Percentiles rank a stretch among this genome's conserved stretches.
Conservation (phyloP, 2,329 filamentous ascomycete species). For the Aspergillus versicolor region DNA sequence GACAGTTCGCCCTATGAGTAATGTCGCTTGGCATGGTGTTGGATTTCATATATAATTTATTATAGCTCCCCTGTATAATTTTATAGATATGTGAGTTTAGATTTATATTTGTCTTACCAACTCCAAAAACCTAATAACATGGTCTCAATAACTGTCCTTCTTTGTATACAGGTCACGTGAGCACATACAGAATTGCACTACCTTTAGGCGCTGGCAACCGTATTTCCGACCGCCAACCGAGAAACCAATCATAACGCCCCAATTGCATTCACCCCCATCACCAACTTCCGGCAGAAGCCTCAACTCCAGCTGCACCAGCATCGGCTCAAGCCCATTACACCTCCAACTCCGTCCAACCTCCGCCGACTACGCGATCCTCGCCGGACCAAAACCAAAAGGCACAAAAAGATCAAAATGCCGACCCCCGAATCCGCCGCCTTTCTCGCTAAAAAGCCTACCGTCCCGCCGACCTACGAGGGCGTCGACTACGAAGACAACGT, state of each 20-base stretch:
- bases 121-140: not conserved
- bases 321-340: constrained; percentile 20
- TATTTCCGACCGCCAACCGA: constrained; percentile 21
- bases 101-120: not conserved
- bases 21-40: constrained; percentile 11
- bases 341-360: not conserved
- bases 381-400: not conserved
- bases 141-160: not conserved
- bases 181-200: not conserved
- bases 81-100: not conserved
- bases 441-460: constrained; percentile 64
- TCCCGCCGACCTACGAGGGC: constrained; percentile 65
- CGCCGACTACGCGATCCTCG: not conserved
- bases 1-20: constrained; percentile 7
- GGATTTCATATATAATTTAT: not conserved
- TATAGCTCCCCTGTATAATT: not conserved
- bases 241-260: constrained; percentile 28
- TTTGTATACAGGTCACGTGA: not conserved
- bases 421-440: constrained; percentile 65
- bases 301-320: constrained; percentile 14
- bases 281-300: constrained; percentile 10
- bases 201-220: not conserved
- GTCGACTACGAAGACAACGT: constrained; percentile 67
- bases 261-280: constrained; percentile 21
- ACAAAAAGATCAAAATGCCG: constrained; percentile 51